A percentile compares a stretch with the other conserved stretches of the same genome.
phyloP scores from a whole-genome alignment of 495 filamentous ascomycete genomes.

The Monascus purpureus region DNA sequence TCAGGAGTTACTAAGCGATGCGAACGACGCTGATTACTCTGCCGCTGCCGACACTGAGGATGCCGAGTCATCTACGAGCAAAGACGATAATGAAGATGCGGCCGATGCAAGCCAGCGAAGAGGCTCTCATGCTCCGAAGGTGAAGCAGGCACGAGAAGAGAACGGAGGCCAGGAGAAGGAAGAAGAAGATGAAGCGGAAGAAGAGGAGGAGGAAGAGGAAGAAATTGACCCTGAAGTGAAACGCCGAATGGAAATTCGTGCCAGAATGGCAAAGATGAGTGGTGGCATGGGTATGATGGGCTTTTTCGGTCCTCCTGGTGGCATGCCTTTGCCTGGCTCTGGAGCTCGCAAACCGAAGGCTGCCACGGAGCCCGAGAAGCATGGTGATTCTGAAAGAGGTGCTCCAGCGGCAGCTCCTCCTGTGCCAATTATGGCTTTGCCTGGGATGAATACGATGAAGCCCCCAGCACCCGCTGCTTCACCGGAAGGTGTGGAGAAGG shows the following conservation, averaged over 20 bases:
- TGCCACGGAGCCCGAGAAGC: conserved; percentile 46
- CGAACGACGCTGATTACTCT: conserved; percentile 83
- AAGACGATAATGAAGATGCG: conserved; percentile 19
- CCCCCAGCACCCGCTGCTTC: conserved; percentile 28
- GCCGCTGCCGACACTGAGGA: conserved; percentile 78
- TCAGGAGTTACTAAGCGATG: conserved; percentile 51
- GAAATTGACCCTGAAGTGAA: conserved; percentile 85
- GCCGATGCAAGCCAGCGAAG: neutral
- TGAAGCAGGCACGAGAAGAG: conserved; percentile 14
- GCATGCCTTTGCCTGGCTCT: conserved; percentile 40
- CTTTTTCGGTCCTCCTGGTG: conserved; percentile 72
- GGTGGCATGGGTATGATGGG: conserved; percentile 96
- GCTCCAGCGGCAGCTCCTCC: conserved; percentile 45
- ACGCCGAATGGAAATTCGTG: conserved; percentile 76
- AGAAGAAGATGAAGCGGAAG: conserved; percentile 43
- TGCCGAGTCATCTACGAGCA: conserved; percentile 59
- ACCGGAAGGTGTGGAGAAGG: conserved; percentile 23
- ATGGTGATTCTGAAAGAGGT: conserved; percentile 24
- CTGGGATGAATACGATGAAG: conserved; percentile 47
- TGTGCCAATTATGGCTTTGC: conserved; percentile 65
- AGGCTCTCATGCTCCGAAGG: neutral
- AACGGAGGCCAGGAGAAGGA: conserved; percentile 27
- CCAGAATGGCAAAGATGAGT: conserved; percentile 96
- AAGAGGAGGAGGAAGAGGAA: conserved; percentile 70
- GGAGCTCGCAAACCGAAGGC: conserved; percentile 36